These are phyloP conservation scores for Ceratocystis eucalypticola DNA, from an alignment of 2,329 filamentous ascomycete species.

Conservation along the genomic window DNA sequence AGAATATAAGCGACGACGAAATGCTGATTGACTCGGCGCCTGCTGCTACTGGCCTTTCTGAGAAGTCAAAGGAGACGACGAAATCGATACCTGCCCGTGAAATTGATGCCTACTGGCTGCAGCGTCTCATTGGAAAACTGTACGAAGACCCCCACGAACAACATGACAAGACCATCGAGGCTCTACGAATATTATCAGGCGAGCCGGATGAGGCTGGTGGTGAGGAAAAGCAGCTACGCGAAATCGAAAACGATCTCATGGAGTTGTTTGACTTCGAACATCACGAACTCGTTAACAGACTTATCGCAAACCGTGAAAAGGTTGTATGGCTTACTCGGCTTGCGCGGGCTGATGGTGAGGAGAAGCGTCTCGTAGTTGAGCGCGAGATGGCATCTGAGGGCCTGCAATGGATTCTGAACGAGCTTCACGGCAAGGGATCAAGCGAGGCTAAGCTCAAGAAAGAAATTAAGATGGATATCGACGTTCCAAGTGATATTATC, in stretches of 20 bases:
- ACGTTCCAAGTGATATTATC: conserved; percentile 46
- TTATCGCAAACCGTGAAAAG: conserved; percentile 85
- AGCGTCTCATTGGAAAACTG: conserved; percentile 75
- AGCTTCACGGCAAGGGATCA: conserved; percentile 61
- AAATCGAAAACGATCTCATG: conserved; percentile 97
- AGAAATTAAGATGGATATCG: conserved; percentile 93
- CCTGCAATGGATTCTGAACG: conserved; percentile 72
- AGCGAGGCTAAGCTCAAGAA: conserved; percentile 49
- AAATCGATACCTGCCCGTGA: conserved; percentile 66
- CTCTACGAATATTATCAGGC: conserved; percentile 69
- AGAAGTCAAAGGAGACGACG: conserved; percentile 38
- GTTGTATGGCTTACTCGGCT: conserved; percentile 90
- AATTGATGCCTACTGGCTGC: conserved; percentile 95
- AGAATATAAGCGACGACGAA: conserved; percentile 47
- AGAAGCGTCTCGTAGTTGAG: conserved; percentile 64
- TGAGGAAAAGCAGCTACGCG: conserved; percentile 71
- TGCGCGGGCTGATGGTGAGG: conserved; percentile 66
- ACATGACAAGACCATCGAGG: conserved; percentile 79
- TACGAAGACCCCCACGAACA: conserved; percentile 88
- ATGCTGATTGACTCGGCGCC: conserved; percentile 68
- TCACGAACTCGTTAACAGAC: conserved; percentile 77
- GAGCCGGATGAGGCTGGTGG: conserved; percentile 56
- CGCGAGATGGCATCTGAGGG: conserved; percentile 85
- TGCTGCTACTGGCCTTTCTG: conserved; percentile 26
- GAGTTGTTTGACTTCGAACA: conserved; percentile 96